Evolutionary conservation across 306 rosid genomes (phyloP).

Genomic region (Lagenaria siceraria): DNA sequence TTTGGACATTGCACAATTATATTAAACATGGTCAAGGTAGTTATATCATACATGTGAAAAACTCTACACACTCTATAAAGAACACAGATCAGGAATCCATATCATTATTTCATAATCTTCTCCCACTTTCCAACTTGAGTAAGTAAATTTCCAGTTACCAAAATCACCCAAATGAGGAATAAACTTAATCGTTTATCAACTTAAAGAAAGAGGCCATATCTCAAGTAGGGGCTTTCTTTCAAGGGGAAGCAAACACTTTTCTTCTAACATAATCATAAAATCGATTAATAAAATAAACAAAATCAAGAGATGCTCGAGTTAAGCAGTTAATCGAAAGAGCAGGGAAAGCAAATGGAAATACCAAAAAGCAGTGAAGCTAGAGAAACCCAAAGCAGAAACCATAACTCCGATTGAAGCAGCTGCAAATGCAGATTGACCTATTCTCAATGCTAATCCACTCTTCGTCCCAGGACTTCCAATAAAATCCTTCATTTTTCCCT

Average conservation of each 20-base stretch:
- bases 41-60: background rate
- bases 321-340: background rate
- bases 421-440: slow-evolving; percentile 72
- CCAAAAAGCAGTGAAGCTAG: slow-evolving; percentile 81
- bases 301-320: background rate
- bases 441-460: slow-evolving; percentile 52
- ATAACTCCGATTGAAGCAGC: slow-evolving; percentile 59
- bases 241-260: background rate
- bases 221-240: background rate
- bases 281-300: background rate
- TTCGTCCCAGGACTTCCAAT: slow-evolving; percentile 75
- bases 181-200: background rate
- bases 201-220: background rate
- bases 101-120: background rate
- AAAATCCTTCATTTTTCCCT: slow-evolving; percentile 39
- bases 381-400: slow-evolving; percentile 64
- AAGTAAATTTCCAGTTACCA: background rate
- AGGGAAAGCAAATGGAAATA: slow-evolving; percentile 9
- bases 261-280: background rate
- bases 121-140: background rate
- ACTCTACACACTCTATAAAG: background rate
- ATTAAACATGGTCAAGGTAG: background rate
- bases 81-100: background rate
- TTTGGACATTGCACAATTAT: background rate
- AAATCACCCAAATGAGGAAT: background rate